Evolutionary conservation across 2,329 filamentous ascomycete species (phyloP).

Genomic region (Fusarium nurragi): DNA sequence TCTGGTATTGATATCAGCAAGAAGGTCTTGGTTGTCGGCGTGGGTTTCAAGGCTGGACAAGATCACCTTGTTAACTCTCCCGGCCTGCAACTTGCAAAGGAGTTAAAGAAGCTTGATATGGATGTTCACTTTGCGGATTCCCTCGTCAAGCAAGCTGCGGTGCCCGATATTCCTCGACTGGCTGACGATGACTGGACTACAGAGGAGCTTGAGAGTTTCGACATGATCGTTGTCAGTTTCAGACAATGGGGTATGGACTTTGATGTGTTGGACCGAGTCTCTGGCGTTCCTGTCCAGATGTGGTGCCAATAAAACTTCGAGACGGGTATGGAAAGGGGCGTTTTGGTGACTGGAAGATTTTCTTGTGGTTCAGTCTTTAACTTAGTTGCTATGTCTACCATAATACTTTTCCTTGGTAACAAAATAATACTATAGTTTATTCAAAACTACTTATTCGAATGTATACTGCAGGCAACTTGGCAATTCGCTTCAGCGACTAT

Average conservation of each 20-base stretch:
- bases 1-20: slow-evolving; percentile 20
- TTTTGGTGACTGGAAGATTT: neutral
- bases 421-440: neutral
- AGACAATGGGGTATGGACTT: slow-evolving; percentile 33
- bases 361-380: too few species aligned
- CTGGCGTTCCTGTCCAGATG: slow-evolving; percentile 23
- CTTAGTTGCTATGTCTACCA: neutral
- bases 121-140: slow-evolving; percentile 35
- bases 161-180: slow-evolving; percentile 27
- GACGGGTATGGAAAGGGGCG: too few species aligned
- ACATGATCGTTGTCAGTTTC: slow-evolving; percentile 32
- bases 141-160: slow-evolving; percentile 25
- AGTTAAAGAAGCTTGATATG: slow-evolving; percentile 24
- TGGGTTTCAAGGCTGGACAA: slow-evolving; percentile 41
- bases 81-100: slow-evolving; percentile 21
- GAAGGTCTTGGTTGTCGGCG: slow-evolving; percentile 28
- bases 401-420: neutral
- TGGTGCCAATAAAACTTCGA: slow-evolving; percentile 26
- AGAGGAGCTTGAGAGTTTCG: slow-evolving; percentile 29
- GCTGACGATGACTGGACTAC: slow-evolving; percentile 28
- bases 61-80: slow-evolving; percentile 38
- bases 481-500: too few species aligned
- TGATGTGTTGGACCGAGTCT: slow-evolving; percentile 6
- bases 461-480: too few species aligned
- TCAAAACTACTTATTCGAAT: neutral